Evolutionary conservation across 305 asterid genomes (phyloP), one percentile per base, ranked within the genome.

Genomic region (Ajuga reptans): DNA sequence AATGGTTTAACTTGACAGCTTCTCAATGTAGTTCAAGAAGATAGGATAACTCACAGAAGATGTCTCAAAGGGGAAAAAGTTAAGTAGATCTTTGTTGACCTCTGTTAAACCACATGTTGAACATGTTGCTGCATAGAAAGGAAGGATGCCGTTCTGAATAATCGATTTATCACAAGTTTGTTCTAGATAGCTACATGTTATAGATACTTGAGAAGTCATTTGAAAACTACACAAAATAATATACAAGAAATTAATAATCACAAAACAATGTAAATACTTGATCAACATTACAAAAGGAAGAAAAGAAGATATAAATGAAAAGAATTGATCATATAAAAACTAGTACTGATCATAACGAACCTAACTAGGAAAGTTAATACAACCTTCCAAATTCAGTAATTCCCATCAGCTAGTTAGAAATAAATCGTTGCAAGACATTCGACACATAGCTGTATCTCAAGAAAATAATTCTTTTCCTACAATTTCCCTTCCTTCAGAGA

Each of bases 51-150:
- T 90, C 82, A 92, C 98, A 67, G 91, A 69, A 77, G 98, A 84
- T 68, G 95, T 90, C 82, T 88, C 86, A 62, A 79, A 84, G 46
- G 94, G 95, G 71, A 77, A 85, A 82, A 90, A 88, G 66, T 77
- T 66, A 75, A 83, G 81, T 47, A 93, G 96, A 66, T 92, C 88
- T 10, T 47, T 77, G 33, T 75, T 82, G 77, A 68, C 73, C 64
- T 79, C 77, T n/a, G 86, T 71, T 64, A 63, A 58, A 62, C 67
- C 77, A 79, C n/a, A n/a, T n/a, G n/a, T n/a, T n/a, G n/a, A n/a
- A n/a, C n/a, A n/a, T n/a, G n/a, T n/a, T n/a, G n/a, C n/a, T n/a
- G n/a, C n/a, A n/a, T n/a, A n/a, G n/a, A n/a, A n/a, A n/a, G n/a
- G n/a, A n/a, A n/a, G n/a, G n/a, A n/a, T n/a, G n/a, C n/a, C n/a